Base-by-base conservation (phyloP, 495 filamentous ascomycete species). In the Aspergillus funiculosus region DNA sequence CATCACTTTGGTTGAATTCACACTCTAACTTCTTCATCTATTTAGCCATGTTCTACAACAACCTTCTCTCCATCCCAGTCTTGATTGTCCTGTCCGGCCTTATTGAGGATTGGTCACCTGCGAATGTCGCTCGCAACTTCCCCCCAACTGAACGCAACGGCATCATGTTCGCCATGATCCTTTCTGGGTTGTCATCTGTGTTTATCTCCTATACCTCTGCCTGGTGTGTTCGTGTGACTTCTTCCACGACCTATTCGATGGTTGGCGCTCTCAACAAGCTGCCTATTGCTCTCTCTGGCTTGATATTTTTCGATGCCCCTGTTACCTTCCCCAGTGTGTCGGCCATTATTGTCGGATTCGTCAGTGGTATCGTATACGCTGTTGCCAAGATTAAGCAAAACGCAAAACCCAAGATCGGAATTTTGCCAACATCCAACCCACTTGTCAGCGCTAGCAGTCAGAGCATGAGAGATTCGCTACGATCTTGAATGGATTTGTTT, bases 41-140 rank as follows among this genome's bases (percentile, higher is more conserved):
- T 26, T 19, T 53, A 97, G 91, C 90, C 52, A 98, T 98, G 92
- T 99, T 91, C 71, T 99, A 99, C 75, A 99, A 99, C 80, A 99
- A 99, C 67, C 79, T 99, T 32, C 81, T 99, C 48, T 94, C 89
- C 17, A 95, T 99, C 50, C 92, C 92, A 39, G 84, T 97, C 53
- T 80, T 99, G 20, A 62, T 96, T 39, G 66, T 87, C 51, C 81
- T 80, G 69, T 91, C 94, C 19, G 69, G 95, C 40, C 57, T 95
- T 49, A 73, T 86, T 48, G 92, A 99, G 62, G 83, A 96, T 71
- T 99, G 92, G 92, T 91, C 88, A 7, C 69, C 80, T 27, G 72
- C 74, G 37, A 99, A 99, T 72, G 66, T 99, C 60, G 62, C 66
- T 54, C 80, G 73, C 60, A 96, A 96, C 74, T 99, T 99, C 74